Percentiles rank a stretch among this genome's conserved stretches.
phyloP scores from a whole-genome alignment of 768 basidiomycete genomes.

The Lentinus tigrinus region DNA sequence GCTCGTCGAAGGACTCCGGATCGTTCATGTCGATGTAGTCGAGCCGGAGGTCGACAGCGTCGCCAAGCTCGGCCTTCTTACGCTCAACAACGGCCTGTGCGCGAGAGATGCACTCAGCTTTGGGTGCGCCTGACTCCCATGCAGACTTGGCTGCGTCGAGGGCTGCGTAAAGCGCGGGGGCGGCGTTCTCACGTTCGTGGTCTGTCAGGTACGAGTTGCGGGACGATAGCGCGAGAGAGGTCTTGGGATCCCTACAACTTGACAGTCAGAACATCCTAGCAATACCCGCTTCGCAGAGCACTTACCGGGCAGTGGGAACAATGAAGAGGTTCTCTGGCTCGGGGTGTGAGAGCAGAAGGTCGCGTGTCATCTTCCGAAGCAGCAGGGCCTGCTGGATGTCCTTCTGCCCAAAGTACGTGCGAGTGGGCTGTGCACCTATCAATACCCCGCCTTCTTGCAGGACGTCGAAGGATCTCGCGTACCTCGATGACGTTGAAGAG shows the following conservation, averaged over 20 bases:
- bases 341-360: constrained; percentile 82
- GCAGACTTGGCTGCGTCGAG: constrained; percentile 53
- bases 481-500: constrained; percentile 92
- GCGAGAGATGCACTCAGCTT: constrained; percentile 44
- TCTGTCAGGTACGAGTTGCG: constrained; percentile 80
- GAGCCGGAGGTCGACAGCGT: constrained; percentile 51
- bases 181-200: constrained; percentile 62
- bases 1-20: constrained; percentile 65
- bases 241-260: constrained; percentile 40
- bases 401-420: constrained; percentile 96
- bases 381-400: constrained; percentile 96
- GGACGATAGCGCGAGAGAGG: constrained; percentile 84
- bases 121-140: constrained; percentile 55
- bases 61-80: constrained; percentile 14
- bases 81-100: constrained; percentile 43
- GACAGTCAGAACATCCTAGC: neutral
- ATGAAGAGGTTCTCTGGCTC: constrained; percentile 74
- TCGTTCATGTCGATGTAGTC: constrained; percentile 94
- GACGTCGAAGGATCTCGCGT: constrained; percentile 19
- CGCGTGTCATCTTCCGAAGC: constrained; percentile 71
- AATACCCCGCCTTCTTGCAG: neutral
- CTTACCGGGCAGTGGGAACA: constrained; percentile 72
- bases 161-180: constrained; percentile 65
- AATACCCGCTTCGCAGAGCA: neutral
- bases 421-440: constrained; percentile 64